Base-by-base conservation (phyloP, 2,329 filamentous ascomycete genomes). In the Fusarium torreyae region DNA sequence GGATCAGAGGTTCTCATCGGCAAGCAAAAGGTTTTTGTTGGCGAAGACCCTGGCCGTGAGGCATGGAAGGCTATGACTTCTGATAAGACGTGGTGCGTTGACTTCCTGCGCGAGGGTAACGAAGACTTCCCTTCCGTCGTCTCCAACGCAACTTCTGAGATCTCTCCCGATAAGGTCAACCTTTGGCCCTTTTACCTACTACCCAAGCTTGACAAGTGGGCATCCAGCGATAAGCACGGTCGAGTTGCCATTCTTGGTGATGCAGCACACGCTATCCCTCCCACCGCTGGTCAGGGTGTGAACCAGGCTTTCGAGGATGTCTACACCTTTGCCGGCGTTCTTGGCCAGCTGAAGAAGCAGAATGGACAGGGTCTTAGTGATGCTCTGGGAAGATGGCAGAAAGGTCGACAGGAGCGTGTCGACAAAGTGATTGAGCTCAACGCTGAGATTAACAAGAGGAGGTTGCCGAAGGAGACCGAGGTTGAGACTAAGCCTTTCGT, bases 271-370 rank as follows among this genome's bases (percentile, higher is more conserved):
- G 84, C 82, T 0, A 81, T 86, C 15, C 83, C 83, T 0, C 84
- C 83, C 0, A 81, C 81, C 0, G 81, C 82, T 0, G 83, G 84
- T 0, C 84, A 85, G 61, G 82, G 84, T 0, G 77, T 81, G 1
- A 84, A 84, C 55, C 81, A 84, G 46, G 82, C 82, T 0, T 82
- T 85, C 34, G 85, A 88, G 63, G 86, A 88, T 60, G 81, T 83
- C 1, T 83, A 82, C 53, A 81, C 79, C 0, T 78, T 86, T 24
- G 80, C 83, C 4, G 71, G 82, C 5, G 66, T 87, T 1, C 55
- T 82, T 43, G 14, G 73, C 49, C 26, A 66, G 33, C 13, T 73
- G 60, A n/a, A 70, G 79, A 46, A 68, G 68, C 14, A 72, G 73
- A 15, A 78, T 74, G 2, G 70, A 80, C 34, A 76, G 0, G 33